Conservation (phyloP, 805 yeast species). For the Phaffomyces antillensis region DNA sequence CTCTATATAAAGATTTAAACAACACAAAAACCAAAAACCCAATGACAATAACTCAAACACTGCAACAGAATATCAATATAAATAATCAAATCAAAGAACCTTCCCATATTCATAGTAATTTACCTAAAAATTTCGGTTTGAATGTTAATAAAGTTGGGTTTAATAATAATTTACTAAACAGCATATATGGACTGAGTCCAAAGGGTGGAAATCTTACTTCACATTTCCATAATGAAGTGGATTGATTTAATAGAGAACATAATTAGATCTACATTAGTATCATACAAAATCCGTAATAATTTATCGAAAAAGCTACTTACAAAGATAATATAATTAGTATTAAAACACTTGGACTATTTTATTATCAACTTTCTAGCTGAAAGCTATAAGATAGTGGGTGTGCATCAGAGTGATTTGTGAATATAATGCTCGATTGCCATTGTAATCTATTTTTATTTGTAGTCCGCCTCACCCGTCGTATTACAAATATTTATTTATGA, state of each 20-base stretch:
- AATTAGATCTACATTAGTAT: too few species aligned
- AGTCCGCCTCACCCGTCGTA: too few species aligned
- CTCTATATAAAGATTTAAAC: not conserved
- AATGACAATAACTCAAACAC: not conserved
- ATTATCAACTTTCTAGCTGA: too few species aligned
- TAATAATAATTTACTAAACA: conserved; percentile 16
- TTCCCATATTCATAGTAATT: conserved; percentile 3
- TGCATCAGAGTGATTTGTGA: too few species aligned
- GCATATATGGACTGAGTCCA: conserved; percentile 21
- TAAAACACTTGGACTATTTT: too few species aligned
- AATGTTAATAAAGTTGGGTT: conserved; percentile 17
- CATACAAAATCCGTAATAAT: too few species aligned
- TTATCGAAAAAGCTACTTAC: too few species aligned
- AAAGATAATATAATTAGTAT: too few species aligned
- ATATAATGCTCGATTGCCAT: too few species aligned
- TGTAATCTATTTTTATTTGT: too few species aligned
- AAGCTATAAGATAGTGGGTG: too few species aligned
- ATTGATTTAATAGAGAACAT: not conserved
- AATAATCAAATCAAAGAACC: conserved; percentile 7
- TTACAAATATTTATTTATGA: too few species aligned
- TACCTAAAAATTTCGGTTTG: conserved; percentile 13
- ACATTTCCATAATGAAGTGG: conserved; percentile 16
- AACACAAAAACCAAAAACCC: not conserved
- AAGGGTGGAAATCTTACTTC: conserved; percentile 24
- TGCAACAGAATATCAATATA: conserved; percentile 1